A percentile compares a stretch with the other conserved stretches of the same genome.
Conservation (phyloP, 495 filamentous ascomycete genomes). For the Diplogelasinospora grovesii region DNA sequence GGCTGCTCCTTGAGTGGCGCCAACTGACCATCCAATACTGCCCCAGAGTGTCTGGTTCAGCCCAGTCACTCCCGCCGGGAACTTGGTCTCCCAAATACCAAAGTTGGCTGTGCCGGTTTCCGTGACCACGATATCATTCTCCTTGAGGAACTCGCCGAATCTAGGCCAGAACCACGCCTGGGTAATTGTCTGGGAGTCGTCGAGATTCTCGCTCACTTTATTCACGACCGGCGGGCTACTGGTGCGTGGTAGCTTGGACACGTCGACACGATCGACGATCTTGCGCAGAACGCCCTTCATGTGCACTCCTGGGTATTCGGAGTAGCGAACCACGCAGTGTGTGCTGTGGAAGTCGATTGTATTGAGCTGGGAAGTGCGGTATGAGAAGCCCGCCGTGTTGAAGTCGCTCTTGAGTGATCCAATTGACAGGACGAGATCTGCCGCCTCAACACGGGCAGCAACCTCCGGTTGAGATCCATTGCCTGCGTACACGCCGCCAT, state of each 20-base stretch:
- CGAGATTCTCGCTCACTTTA: conserved; percentile 43
- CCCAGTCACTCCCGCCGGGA: conserved; percentile 66
- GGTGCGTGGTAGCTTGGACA: conserved; percentile 46
- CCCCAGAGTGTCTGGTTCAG: conserved; percentile 87
- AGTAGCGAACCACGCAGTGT: conserved; percentile 68
- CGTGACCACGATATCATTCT: conserved; percentile 74
- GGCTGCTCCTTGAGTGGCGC: conserved; percentile 69
- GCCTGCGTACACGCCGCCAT: conserved; percentile 84
- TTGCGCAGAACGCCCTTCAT: conserved; percentile 86
- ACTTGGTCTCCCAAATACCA: conserved; percentile 82
- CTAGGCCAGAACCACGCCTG: conserved; percentile 85
- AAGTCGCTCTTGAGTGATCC: conserved; percentile 82
- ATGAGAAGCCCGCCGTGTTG: conserved; percentile 87
- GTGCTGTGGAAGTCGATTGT: conserved; percentile 85
- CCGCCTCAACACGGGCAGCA: conserved; percentile 63
- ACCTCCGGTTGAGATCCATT: conserved; percentile 68
- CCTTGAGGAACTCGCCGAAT: conserved; percentile 68
- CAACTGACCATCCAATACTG: conserved; percentile 77
- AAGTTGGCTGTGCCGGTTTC: conserved; percentile 90
- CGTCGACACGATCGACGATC: conserved; percentile 53
- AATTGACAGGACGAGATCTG: conserved; percentile 78
- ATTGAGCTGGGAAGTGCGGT: conserved; percentile 70
- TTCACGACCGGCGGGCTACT: conserved; percentile 48
- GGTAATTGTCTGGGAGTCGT: conserved; percentile 55
- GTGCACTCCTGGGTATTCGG: conserved; percentile 72